phyloP scores from a whole-genome alignment of 176 grass and related monocot genomes.

The Metroxylon sagu region DNA sequence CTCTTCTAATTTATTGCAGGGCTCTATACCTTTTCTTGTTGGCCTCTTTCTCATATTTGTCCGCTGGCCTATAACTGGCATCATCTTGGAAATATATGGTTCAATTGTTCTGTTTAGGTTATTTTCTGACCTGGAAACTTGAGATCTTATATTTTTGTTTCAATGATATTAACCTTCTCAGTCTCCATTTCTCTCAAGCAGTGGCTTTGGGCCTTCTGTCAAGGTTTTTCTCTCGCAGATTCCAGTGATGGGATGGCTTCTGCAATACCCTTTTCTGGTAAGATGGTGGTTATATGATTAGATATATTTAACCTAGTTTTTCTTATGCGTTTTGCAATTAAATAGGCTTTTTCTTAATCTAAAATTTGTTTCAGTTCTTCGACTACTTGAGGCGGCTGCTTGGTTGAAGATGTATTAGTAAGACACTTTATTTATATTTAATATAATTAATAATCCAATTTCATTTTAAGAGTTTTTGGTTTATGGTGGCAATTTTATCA shows the following conservation, averaged over 20 bases:
- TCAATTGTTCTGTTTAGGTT: conserved; percentile 55
- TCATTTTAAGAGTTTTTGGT: too few relatives aligned
- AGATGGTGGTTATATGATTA: neutral
- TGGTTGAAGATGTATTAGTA: too few relatives aligned
- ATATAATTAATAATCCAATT: too few relatives aligned
- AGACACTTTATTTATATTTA: too few relatives aligned
- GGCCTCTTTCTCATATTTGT: conserved; percentile 91
- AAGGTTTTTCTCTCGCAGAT: conserved; percentile 57
- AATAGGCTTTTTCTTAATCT: too few relatives aligned
- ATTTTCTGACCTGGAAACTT: conserved; percentile 6
- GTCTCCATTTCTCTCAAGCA: conserved; percentile 13
- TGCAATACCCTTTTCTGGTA: conserved; percentile 55
- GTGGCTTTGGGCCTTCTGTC: conserved; percentile 53
- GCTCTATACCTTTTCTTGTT: conserved; percentile 1
- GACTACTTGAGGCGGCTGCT: too few relatives aligned
- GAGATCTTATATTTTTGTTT: conserved; percentile 4
- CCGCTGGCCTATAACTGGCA: conserved; percentile 77
- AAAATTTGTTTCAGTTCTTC: too few relatives aligned
- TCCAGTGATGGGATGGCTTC: conserved; percentile 60
- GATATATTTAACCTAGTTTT: too few relatives aligned
- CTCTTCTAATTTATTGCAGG: too few relatives aligned
- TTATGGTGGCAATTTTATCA: too few relatives aligned
- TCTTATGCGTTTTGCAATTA: too few relatives aligned
- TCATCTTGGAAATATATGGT: conserved; percentile 55
- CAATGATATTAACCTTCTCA: conserved; percentile 13